Conservation (phyloP, 1,284 basidiomycete species). For the Trichosporon asahii region DNA sequence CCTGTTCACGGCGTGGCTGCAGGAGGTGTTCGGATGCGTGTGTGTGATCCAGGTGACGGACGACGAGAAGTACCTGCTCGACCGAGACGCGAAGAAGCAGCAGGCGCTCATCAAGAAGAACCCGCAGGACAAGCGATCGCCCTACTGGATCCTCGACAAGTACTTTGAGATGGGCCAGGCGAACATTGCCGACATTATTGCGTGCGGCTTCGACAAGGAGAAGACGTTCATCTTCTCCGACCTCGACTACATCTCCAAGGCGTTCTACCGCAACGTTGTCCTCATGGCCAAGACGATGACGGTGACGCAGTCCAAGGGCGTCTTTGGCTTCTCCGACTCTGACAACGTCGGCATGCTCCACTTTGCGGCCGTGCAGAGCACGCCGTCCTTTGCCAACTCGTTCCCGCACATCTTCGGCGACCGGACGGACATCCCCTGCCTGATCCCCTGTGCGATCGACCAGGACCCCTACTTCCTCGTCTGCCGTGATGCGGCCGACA, state of each 20-base stretch:
- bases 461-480: conserved; percentile 83
- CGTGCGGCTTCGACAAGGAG: conserved; percentile 69
- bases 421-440: conserved; percentile 75
- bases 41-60: conserved; percentile 95
- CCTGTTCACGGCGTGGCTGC: conserved; percentile 97
- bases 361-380: conserved; percentile 95
- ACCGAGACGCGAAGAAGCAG: conserved; percentile 63
- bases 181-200: conserved; percentile 94
- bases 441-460: conserved; percentile 98
- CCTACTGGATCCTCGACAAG: conserved; percentile 64
- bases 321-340: conserved; percentile 95
- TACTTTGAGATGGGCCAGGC: conserved; percentile 76
- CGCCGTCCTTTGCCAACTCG: conserved; percentile 95
- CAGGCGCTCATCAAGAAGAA: conserved; percentile 47
- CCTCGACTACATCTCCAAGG: conserved; percentile 72
- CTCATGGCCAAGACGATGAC: conserved; percentile 91
- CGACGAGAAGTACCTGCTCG: conserved; percentile 99
- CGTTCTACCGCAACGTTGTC: conserved; percentile 93
- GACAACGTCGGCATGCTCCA: conserved; percentile 99
- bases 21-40: conserved; percentile 93
- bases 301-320: conserved; percentile 87
- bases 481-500: conserved; percentile 88
- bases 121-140: conserved; percentile 60
- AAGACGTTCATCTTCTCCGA: conserved; percentile 98
- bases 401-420: conserved; percentile 97